Evolutionary conservation across 192 early-diverging fungal species (phyloP), one percentile per base, ranked within the genome.

Genomic region (Dissophora globulifera): DNA sequence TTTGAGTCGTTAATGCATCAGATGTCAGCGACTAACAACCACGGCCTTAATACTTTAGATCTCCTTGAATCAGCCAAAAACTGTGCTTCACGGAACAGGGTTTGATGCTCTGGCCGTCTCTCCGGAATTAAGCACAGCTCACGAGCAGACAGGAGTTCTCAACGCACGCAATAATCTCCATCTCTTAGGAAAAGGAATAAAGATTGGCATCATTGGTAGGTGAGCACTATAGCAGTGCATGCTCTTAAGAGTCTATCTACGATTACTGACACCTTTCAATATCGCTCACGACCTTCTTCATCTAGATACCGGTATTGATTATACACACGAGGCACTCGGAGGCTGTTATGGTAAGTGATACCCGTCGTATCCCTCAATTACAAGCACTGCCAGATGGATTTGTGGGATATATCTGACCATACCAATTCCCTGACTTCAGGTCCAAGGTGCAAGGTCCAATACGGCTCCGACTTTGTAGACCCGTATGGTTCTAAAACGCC

Each of bases 321-420:
- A 59, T 56, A 72, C 17, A 0, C 91, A 93, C 57, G 86, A 87
- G 0, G 87, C 89, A 13, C 79, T 91, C 22, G 90, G 91, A 22
- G 81, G 56, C 30, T 88, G 89, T 48, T 91, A 85, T 79, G 87
- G 87, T 63, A 26, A 35, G 47, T 48, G 3, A 5, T 17, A n/a
- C 4, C n/a, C n/a, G n/a, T n/a, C n/a, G n/a, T n/a, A n/a, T n/a
- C n/a, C n/a, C n/a, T n/a, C n/a, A n/a, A n/a, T n/a, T n/a, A n/a
- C n/a, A n/a, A n/a, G n/a, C n/a, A n/a, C n/a, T n/a, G n/a, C n/a
- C n/a, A n/a, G n/a, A n/a, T n/a, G n/a, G n/a, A n/a, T n/a, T n/a
- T n/a, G n/a, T n/a, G n/a, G n/a, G n/a, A n/a, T n/a, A n/a, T n/a
- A n/a, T n/a, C n/a, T 25, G 29, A 27, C 50, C 23, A 16, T 30